Evolutionary conservation across 441 rosid genomes (phyloP), one percentile per base, ranked within the genome.

Genomic region (Corymbia citriodora): DNA sequence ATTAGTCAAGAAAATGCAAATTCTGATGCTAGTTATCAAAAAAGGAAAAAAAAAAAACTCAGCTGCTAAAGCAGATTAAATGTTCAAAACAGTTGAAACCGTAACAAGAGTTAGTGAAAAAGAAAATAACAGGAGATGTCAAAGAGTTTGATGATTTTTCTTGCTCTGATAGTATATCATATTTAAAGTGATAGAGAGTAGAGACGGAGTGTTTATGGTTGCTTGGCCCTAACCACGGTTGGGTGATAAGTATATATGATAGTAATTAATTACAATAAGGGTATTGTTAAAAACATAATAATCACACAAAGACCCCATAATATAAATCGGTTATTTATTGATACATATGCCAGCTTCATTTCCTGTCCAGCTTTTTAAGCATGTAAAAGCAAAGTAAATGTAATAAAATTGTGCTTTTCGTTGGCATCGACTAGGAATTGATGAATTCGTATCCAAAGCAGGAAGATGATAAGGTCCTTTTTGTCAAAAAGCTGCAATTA

Each of bases 41-140:
- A 4, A 5, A 4, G 4, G 10, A 3, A 57, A 57, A 3, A 55
- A 4, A 23, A 23, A 59, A 59, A 4, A 23, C 0, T 57, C 29
- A 59, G 3, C 14, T 0, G 65, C 65, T 59, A 10, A 25, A 59
- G 65, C 65, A 0, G 65, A 10, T 59, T 59, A 25, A 29, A 59
- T 25, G n/a, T 59, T 25, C 65, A 14, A 25, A 59, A 59, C n/a
- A 25, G 10, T 59, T 59, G n/a, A 59, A 59, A 2, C 65, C 65
- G 63, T 59, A 25, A 59, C 11, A 10, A 14, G 14, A 59, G 65
- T 59, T 25, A 25, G 7, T 59, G 65, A 59, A 59, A 25, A 23
- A 54, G 11, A 49, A 49, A 49, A 40, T 40, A 40, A 40, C 45
- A 40, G 45, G 45, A 40, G 45, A 40, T 40, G 45, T 40, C 45